These are phyloP conservation scores for Neocucurbitaria cava DNA, from an alignment of 2,329 filamentous ascomycete genomes.

Conservation along the genomic window DNA sequence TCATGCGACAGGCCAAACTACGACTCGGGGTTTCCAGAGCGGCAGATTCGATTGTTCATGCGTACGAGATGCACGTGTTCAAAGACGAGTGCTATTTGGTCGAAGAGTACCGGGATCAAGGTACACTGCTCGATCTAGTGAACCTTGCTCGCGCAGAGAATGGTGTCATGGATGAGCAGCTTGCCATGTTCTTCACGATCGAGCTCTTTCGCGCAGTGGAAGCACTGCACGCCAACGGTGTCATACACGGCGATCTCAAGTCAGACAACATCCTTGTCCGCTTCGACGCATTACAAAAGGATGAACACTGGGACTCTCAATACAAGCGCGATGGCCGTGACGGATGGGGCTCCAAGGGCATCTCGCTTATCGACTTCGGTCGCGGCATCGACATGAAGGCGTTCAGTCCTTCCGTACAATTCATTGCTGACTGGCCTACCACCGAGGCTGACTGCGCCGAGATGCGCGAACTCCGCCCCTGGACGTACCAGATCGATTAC, in stretches of 20 bases:
- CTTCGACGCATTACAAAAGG: conserved; percentile 63
- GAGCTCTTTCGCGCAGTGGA: conserved; percentile 92
- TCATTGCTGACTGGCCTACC: conserved; percentile 96
- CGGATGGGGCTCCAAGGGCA: conserved; percentile 81
- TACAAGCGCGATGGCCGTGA: conserved; percentile 77
- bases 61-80: conserved; percentile 91
- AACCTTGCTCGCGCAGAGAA: conserved; percentile 80
- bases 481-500: conserved; percentile 98
- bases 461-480: conserved; percentile 91
- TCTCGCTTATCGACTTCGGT: conserved; percentile 93
- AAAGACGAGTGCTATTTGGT: conserved; percentile 88
- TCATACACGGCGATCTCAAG: conserved; percentile 94
- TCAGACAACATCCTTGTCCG: conserved; percentile 93
- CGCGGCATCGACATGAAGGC: conserved; percentile 91
- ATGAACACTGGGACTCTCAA: conserved; percentile 62
- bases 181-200: conserved; percentile 95
- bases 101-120: conserved; percentile 85
- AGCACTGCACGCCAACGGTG: conserved; percentile 76
- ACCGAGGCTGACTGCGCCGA: conserved; percentile 88
- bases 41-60: conserved; percentile 78
- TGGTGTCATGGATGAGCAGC: conserved; percentile 83
- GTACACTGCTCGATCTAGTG: conserved; percentile 92
- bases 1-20: conserved; percentile 81
- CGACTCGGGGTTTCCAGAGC: conserved; percentile 77
- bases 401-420: conserved; percentile 78